Conservation (phyloP, 352 stramenopile species). For the Pythium periplocum region DNA sequence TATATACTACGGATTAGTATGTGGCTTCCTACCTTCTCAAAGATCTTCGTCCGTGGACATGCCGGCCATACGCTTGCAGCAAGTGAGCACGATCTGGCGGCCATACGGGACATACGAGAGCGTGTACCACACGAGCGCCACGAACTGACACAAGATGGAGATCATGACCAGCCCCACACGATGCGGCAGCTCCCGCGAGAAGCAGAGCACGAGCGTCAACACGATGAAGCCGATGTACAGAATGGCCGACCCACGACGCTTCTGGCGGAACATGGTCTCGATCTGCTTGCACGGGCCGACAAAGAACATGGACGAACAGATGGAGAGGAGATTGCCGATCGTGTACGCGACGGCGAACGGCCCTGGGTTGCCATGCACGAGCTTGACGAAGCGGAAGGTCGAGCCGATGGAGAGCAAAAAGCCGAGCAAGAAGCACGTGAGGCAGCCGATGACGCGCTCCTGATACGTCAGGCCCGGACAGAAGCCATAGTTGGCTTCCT, state of each 20-base stretch:
- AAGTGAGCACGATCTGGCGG: slow-evolving; percentile 54
- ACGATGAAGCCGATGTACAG: slow-evolving; percentile 80
- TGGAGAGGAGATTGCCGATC: slow-evolving; percentile 77
- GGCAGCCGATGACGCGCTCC: slow-evolving; percentile 75
- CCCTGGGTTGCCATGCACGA: slow-evolving; percentile 70
- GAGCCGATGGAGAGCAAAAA: slow-evolving; percentile 82
- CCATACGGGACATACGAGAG: slow-evolving; percentile 87
- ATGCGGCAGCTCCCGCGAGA: slow-evolving; percentile 58
- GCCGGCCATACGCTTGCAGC: slow-evolving; percentile 59
- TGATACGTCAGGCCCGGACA: slow-evolving; percentile 81
- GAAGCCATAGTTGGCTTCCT: slow-evolving; percentile 28
- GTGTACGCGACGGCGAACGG: slow-evolving; percentile 85
- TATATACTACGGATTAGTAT: too few species aligned
- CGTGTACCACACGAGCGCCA: slow-evolving; percentile 82
- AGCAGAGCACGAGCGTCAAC: slow-evolving; percentile 72
- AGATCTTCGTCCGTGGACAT: slow-evolving; percentile 44
- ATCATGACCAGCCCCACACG: slow-evolving; percentile 67
- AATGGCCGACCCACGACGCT: slow-evolving; percentile 59
- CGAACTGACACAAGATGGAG: slow-evolving; percentile 71
- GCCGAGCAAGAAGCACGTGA: slow-evolving; percentile 76
- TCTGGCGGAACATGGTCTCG: slow-evolving; percentile 80
- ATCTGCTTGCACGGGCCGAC: slow-evolving; percentile 77
- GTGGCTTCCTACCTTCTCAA: slow-evolving; percentile 5
- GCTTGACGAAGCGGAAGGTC: slow-evolving; percentile 68
- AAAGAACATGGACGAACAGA: slow-evolving; percentile 84